Evolutionary conservation across 352 stramenopile species (phyloP).

Genomic region (Hyaloperonospora brassicae): DNA sequence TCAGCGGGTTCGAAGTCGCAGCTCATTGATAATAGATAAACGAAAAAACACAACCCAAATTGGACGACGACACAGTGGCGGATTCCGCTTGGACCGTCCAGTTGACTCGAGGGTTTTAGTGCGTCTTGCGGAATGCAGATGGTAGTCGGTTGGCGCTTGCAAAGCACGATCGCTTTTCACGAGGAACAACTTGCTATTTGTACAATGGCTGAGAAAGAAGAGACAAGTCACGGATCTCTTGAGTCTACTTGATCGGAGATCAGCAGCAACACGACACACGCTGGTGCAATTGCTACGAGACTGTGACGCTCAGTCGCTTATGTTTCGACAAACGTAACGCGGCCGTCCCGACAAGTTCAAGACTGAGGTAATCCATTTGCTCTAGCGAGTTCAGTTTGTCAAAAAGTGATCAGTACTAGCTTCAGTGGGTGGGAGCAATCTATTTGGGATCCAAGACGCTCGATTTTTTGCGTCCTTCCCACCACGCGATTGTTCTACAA

Average conservation of each 20-base stretch:
- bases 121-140: slow-evolving; percentile 29
- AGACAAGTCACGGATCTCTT: slow-evolving; percentile 6
- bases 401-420: slow-evolving; percentile 6
- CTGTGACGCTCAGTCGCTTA: too few relatives aligned
- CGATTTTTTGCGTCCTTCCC: slow-evolving; percentile 4
- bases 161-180: slow-evolving; percentile 20
- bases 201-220: slow-evolving; percentile 6
- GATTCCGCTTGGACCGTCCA: background rate
- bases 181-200: slow-evolving; percentile 5
- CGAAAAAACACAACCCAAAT: background rate
- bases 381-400: too few relatives aligned
- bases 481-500: too few relatives aligned
- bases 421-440: slow-evolving; percentile 15
- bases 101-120: slow-evolving; percentile 3
- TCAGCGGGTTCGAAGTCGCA: background rate
- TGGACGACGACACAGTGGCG: too few relatives aligned
- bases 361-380: too few relatives aligned
- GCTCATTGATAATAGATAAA: background rate
- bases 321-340: too few relatives aligned
- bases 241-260: background rate
- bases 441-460: slow-evolving; percentile 18
- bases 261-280: too few relatives aligned
- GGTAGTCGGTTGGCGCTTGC: slow-evolving; percentile 2
- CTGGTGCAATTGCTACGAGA: too few relatives aligned
- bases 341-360: too few relatives aligned